Percentiles rank a stretch among this genome's conserved stretches.
Evolutionary conservation across 1,139 yeast genomes (phyloP).

Genomic region (Candida buenavistaensis): DNA sequence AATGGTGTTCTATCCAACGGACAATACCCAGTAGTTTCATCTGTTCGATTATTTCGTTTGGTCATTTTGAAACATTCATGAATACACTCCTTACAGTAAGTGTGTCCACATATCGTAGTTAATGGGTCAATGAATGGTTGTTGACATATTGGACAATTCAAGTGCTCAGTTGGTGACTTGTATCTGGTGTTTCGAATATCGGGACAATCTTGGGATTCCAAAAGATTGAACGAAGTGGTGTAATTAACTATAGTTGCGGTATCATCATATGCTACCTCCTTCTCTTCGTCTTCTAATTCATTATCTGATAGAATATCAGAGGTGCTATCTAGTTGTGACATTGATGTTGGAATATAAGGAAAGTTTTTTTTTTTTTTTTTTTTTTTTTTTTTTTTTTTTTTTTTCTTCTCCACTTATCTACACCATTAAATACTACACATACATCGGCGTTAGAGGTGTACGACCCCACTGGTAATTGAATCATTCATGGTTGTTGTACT

Average conservation of each 20-base stretch:
- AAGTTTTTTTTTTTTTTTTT: too few relatives aligned
- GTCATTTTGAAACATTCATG: constrained; percentile 45
- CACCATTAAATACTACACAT: too few relatives aligned
- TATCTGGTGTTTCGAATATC: constrained; percentile 38
- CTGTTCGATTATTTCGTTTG: constrained; percentile 9
- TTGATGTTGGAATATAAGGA: too few relatives aligned
- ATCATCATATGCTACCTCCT: constrained; percentile 13
- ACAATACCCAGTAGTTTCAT: constrained; percentile 39
- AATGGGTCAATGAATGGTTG: constrained; percentile 55
- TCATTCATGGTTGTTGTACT: too few relatives aligned
- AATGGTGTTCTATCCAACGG: constrained; percentile 64
- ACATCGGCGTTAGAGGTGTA: too few relatives aligned
- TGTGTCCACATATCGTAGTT: constrained; percentile 61
- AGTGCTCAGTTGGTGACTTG: constrained; percentile 48
- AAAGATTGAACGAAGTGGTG: constrained; percentile 22
- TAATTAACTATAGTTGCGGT: constrained; percentile 9
- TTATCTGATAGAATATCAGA: not conserved
- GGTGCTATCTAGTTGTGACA: too few relatives aligned
- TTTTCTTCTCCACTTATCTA: too few relatives aligned
- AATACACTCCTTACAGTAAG: constrained; percentile 55
- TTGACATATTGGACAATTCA: constrained; percentile 59
- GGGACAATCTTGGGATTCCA: constrained; percentile 21
- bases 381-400: too few relatives aligned
- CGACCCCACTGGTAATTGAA: too few relatives aligned
- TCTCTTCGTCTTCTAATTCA: constrained; percentile 1